A percentile compares a stretch with the other conserved stretches of the same genome.
Conservation (phyloP, 305 asterid genomes). For the Euphrasia arctica region DNA sequence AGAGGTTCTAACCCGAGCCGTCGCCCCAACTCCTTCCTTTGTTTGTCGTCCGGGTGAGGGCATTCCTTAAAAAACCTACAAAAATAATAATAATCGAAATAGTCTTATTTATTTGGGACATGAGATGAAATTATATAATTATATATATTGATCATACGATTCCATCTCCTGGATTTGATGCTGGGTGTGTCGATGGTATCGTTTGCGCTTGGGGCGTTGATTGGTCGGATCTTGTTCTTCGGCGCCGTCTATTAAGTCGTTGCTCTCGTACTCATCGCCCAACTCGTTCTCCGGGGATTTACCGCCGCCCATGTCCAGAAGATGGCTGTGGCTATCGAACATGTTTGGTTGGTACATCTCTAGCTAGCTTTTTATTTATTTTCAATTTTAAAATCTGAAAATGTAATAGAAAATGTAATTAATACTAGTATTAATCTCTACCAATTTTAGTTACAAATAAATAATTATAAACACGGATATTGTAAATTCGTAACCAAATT, state of each 20-base stretch:
- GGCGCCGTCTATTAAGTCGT: constrained; percentile 44
- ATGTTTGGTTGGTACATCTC: constrained; percentile 46
- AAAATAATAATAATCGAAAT: background rate
- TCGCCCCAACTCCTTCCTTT: constrained; percentile 52
- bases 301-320: constrained; percentile 38
- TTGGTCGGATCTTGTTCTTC: constrained; percentile 42
- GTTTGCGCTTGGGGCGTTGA: constrained; percentile 45
- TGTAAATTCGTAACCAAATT: background rate
- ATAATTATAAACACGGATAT: constrained; percentile 1
- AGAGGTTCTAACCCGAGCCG: constrained; percentile 47
- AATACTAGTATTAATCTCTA: background rate
- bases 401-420: background rate
- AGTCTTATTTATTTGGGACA: background rate
- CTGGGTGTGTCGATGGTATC: constrained; percentile 52
- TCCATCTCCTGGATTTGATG: constrained; percentile 56
- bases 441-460: background rate
- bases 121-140: background rate
- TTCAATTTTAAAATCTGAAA: constrained; percentile 2
- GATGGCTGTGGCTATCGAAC: constrained; percentile 40
- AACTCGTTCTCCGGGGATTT: constrained; percentile 42
- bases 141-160: constrained; percentile 28
- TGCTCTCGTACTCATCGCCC: constrained; percentile 47
- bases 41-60: constrained; percentile 62
- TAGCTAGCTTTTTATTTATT: too few species aligned
- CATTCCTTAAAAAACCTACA: constrained; percentile 53